Base-by-base conservation (phyloP, 805 yeast species). In the Kuraishia cidri region DNA sequence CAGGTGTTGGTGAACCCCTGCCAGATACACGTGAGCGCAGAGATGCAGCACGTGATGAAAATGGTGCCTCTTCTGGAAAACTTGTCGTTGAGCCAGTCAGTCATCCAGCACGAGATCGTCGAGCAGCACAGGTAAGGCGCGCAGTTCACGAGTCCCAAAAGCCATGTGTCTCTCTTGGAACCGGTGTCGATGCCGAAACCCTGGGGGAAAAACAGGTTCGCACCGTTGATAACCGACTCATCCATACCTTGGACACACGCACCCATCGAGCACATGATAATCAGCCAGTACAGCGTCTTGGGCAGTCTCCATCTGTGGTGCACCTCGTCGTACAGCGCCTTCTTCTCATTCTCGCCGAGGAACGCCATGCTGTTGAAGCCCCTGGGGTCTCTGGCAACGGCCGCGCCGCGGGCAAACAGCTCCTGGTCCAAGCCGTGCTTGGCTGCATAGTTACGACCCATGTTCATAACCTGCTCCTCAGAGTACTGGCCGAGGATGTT, bases 191-290 rank as follows among this genome's bases (percentile, higher is more conserved):
- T 61, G 3, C 76, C 78, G 48, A 79, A 64, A 15, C 59, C 66
- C 2, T 41, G 34, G 2, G 83, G 82, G 50, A 75, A 79, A 47
- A 71, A 73, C 33, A 79, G 53, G 34, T 70, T 63, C 6, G 87
- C 87, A 42, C 88, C 88, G 44, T 78, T 79, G 38, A 79, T 72
- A 15, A 80, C 85, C 4, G 83, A 62, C 52, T 80, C 85, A 55
- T 80, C 87, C 78, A 80, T 79, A 52, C 88, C 87, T 52, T 79
- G 86, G 26, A 79, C 80, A 14, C 82, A 82, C 14, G 87, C 88
- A 33, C 83, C 80, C 72, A 79, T 66, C 2, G 86, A 78, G n/a
- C 80, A 75, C 42, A 77, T 67, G 10, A 75, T 65, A 34, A 79
- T 72, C 35, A 79, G 71, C 37, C 61, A 72, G 39, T 69, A 51